These are phyloP conservation scores for Gaultheria prostrata DNA, from an alignment of 148 eudicot species.

Conservation along the genomic window DNA sequence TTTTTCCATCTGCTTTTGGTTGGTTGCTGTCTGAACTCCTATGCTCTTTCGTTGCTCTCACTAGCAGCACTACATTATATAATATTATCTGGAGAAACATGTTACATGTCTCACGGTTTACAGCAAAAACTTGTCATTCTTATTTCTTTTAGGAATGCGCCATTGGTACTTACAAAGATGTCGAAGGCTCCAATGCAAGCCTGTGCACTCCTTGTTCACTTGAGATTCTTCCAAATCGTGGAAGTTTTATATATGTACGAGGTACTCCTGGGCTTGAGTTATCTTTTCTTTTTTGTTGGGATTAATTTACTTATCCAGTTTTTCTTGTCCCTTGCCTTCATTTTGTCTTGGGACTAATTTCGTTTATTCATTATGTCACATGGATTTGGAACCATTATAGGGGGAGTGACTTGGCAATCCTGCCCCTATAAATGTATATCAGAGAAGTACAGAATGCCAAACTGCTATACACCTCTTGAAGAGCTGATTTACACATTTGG, in stretches of 20 bases:
- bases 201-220: slow-evolving; percentile 66
- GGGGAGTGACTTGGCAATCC: slow-evolving; percentile 58
- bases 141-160: slow-evolving; percentile 69
- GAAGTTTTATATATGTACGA: slow-evolving; percentile 59
- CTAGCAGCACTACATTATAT: not conserved
- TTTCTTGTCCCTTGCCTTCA: not conserved
- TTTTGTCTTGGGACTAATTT: not conserved
- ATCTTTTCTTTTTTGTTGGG: not conserved
- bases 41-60: not conserved
- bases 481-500: slow-evolving; percentile 79
- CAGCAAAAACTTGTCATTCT: not conserved
- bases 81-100: not conserved
- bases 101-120: not conserved
- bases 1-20: slow-evolving; percentile 6
- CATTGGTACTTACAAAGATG: slow-evolving; percentile 72
- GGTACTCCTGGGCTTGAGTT: slow-evolving; percentile 32
- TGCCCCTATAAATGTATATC: slow-evolving; percentile 82
- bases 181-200: slow-evolving; percentile 61
- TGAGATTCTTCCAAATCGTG: slow-evolving; percentile 68
- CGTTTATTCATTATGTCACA: slow-evolving; percentile 12
- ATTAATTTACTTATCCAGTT: not conserved
- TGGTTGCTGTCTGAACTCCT: not conserved
- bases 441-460: slow-evolving; percentile 76
- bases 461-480: slow-evolving; percentile 82
- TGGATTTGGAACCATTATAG: slow-evolving; percentile 31